Percentiles rank a stretch among this genome's conserved stretches.
Conservation (phyloP, 2,329 filamentous ascomycete genomes). For the Drechslerella dactyloides region DNA sequence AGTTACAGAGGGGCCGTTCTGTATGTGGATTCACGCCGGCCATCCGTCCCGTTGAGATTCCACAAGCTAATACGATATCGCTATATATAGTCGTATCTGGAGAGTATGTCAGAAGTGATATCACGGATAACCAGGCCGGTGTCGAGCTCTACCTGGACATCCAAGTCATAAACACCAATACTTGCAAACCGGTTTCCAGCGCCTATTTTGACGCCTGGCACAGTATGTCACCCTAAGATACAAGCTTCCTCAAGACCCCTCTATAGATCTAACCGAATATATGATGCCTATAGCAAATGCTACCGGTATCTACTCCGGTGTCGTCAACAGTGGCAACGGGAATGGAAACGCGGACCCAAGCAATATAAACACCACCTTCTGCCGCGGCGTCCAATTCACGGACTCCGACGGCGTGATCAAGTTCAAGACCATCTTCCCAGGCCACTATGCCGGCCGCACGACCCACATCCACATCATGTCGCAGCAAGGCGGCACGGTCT, state of each 20-base stretch:
- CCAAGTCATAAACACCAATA: conserved; percentile 65
- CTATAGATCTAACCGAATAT: conserved; percentile 6
- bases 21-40: conserved; percentile 15
- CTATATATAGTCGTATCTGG: conserved; percentile 57
- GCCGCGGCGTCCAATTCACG: conserved; percentile 60
- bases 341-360: conserved; percentile 55
- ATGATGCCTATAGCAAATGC: conserved; percentile 59
- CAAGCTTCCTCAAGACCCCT: no score
- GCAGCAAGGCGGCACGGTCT: conserved; percentile 58
- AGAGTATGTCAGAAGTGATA: conserved; percentile 62
- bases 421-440: conserved; percentile 60
- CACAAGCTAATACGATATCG: conserved; percentile 57
- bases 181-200: conserved; percentile 63
- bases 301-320: conserved; percentile 63
- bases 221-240: conserved; percentile 55
- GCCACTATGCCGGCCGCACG: conserved; percentile 61
- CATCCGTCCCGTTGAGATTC: conserved; percentile 31
- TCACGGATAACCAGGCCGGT: conserved; percentile 62
- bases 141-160: conserved; percentile 63
- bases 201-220: conserved; percentile 65
- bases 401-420: conserved; percentile 59
- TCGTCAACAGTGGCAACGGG: conserved; percentile 60
- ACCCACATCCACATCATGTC: conserved; percentile 63
- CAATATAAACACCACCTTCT: conserved; percentile 58
- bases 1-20: conserved; percentile 61